Conservation (phyloP, 1,139 yeast species). For the Suhomyces bribrorum region DNA sequence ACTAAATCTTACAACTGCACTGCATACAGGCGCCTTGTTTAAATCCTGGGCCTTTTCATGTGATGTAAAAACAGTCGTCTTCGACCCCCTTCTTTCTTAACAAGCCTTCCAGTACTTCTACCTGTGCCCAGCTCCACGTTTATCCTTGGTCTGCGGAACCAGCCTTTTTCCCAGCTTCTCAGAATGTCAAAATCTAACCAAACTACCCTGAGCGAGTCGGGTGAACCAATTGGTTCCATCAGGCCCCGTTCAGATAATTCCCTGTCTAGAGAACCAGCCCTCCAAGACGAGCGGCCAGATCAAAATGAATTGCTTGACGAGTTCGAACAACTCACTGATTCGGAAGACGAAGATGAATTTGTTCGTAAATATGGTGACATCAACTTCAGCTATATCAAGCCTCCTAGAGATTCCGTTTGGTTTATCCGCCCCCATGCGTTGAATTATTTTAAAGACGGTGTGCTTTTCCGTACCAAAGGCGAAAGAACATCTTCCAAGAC, state of each 20-base stretch:
- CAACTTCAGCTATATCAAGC: slow-evolving; percentile 48
- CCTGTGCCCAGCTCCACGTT: neutral
- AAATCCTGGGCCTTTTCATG: too few relatives aligned
- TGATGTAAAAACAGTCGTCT: too few relatives aligned
- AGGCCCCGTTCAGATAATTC: neutral
- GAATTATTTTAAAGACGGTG: slow-evolving; percentile 61
- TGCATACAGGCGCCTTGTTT: too few relatives aligned
- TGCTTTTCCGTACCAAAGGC: slow-evolving; percentile 54
- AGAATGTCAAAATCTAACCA: neutral
- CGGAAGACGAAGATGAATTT: slow-evolving; percentile 49
- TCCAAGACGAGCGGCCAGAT: neutral
- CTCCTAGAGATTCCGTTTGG: slow-evolving; percentile 47
- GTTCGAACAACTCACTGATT: slow-evolving; percentile 26
- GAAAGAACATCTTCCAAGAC: slow-evolving; percentile 54
- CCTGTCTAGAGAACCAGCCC: neutral
- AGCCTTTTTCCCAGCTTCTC: too few relatives aligned
- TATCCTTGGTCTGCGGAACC: neutral
- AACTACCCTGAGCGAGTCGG: neutral
- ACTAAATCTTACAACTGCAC: too few relatives aligned
- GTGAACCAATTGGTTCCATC: neutral
- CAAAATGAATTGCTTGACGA: slow-evolving; percentile 1
- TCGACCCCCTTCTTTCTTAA: too few relatives aligned
- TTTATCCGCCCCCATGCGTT: slow-evolving; percentile 59
- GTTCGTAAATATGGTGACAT: slow-evolving; percentile 53
- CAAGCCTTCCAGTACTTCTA: neutral